Percentiles rank a stretch among this genome's conserved stretches.
Conservation (phyloP, 176 grass and related monocot genomes). For the Dendrocalamus sinicus region DNA sequence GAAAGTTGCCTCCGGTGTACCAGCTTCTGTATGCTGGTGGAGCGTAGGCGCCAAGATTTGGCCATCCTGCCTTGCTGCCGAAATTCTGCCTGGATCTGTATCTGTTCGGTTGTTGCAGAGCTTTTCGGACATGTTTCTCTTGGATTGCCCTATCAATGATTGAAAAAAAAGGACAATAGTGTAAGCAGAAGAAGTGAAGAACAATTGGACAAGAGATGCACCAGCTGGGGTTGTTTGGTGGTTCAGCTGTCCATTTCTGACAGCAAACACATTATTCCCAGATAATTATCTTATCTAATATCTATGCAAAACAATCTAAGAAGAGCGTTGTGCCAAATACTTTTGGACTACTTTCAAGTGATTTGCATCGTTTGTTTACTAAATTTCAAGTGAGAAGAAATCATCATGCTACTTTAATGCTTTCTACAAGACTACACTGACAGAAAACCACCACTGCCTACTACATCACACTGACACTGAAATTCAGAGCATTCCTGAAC, state of each 20-base stretch:
- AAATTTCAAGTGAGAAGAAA: conserved; percentile 10
- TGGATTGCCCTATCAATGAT: conserved; percentile 42
- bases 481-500: neutral
- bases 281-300: neutral
- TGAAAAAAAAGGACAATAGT: neutral
- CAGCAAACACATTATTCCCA: conserved; percentile 39
- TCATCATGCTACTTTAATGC: neutral
- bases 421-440: neutral
- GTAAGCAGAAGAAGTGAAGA: conserved; percentile 14
- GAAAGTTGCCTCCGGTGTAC: neutral
- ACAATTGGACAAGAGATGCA: conserved; percentile 29
- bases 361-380: neutral
- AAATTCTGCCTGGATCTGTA: conserved; percentile 20
- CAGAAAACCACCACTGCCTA: neutral
- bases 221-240: conserved; percentile 14
- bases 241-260: conserved; percentile 57
- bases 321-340: conserved; percentile 5
- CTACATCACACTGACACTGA: neutral
- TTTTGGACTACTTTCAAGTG: neutral
- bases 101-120: conserved; percentile 13
- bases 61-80: conserved; percentile 30
- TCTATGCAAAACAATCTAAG: neutral
- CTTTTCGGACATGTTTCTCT: conserved; percentile 3
- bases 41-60: neutral
- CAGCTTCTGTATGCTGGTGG: neutral